A percentile compares a stretch with the other conserved stretches of the same genome.
These are phyloP conservation scores for Fusarium brevicatenulatum DNA, from an alignment of 2,329 filamentous ascomycete species.

Conservation along the genomic window DNA sequence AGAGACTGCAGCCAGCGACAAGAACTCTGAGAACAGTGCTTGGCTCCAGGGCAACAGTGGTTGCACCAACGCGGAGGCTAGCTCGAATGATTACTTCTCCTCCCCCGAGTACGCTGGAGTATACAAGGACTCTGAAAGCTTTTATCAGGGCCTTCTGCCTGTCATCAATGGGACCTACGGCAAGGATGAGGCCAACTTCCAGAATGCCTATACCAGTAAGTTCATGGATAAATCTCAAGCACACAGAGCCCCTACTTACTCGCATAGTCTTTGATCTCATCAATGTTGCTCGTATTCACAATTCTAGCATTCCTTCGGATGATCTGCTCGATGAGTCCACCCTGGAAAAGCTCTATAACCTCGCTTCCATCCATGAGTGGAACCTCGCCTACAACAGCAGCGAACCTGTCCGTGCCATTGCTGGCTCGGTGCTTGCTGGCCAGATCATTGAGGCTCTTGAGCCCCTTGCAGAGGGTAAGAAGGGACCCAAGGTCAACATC, in stretches of 20 bases:
- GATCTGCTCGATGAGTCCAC: constrained; percentile 68
- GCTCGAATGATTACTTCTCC: constrained; percentile 65
- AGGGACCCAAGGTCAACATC: constrained; percentile 56
- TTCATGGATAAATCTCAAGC: constrained; percentile 59
- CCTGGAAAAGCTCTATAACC: constrained; percentile 72
- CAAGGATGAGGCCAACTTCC: constrained; percentile 59
- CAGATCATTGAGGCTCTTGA: constrained; percentile 65
- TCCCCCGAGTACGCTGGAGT: constrained; percentile 58
- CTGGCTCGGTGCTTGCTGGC: constrained; percentile 66
- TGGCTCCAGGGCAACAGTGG: constrained; percentile 70
- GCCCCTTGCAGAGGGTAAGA: constrained; percentile 56
- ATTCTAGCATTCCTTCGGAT: constrained; percentile 65
- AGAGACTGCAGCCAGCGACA: constrained; percentile 61
- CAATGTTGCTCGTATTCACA: constrained; percentile 70
- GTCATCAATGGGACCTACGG: constrained; percentile 65
- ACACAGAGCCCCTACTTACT: constrained; percentile 3
- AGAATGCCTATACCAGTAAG: constrained; percentile 71
- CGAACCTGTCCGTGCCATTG: constrained; percentile 70
- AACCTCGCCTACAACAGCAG: constrained; percentile 83
- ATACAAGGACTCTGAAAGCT: constrained; percentile 65
- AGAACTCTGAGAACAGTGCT: constrained; percentile 64
- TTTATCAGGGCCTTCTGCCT: constrained; percentile 65
- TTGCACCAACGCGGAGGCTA: constrained; percentile 64
- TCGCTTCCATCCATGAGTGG: constrained; percentile 84
- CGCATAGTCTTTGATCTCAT: constrained; percentile 66